Percentiles rank a stretch among this genome's conserved stretches.
These are phyloP conservation scores for Kwoniella pini DNA, from an alignment of 768 basidiomycete species.

Conservation along the genomic window DNA sequence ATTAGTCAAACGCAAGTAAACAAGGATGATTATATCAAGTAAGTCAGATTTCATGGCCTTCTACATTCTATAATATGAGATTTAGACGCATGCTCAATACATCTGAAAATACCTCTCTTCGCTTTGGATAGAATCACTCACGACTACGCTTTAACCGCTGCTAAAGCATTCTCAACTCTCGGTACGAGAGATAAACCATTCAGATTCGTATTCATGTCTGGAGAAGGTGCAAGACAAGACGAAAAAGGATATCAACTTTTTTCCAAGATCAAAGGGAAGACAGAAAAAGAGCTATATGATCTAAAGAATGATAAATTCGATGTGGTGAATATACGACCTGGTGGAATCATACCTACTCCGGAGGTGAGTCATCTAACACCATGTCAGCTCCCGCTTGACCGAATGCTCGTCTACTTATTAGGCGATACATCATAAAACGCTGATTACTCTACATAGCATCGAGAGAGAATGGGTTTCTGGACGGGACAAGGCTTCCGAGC, in stretches of 20 bases:
- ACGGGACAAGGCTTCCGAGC: background rate
- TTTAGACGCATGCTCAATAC: no score
- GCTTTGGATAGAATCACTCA: conserved; percentile 52
- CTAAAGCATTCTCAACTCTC: conserved; percentile 50
- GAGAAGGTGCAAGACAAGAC: conserved; percentile 55
- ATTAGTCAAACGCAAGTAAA: conserved; percentile 26
- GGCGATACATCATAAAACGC: no score
- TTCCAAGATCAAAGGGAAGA: conserved; percentile 56
- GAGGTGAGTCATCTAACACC: conserved; percentile 22
- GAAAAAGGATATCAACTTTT: conserved; percentile 53
- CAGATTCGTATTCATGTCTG: conserved; percentile 57
- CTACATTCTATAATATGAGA: no score
- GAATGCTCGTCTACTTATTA: no score
- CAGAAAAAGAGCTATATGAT: conserved; percentile 22
- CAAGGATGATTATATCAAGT: conserved; percentile 33
- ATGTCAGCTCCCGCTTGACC: background rate
- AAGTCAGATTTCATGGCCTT: conserved; percentile 1
- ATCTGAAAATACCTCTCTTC: no score
- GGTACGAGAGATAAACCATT: conserved; percentile 50
- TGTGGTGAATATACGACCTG: conserved; percentile 30
- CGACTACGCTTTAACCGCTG: conserved; percentile 54
- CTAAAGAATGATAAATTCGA: conserved; percentile 14
- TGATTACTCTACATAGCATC: conserved; percentile 2
- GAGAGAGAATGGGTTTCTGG: conserved; percentile 4
- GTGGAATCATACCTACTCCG: conserved; percentile 26